These are phyloP conservation scores for Cladorrhinum samala DNA, from an alignment of 495 filamentous ascomycete species.

Conservation along the genomic window DNA sequence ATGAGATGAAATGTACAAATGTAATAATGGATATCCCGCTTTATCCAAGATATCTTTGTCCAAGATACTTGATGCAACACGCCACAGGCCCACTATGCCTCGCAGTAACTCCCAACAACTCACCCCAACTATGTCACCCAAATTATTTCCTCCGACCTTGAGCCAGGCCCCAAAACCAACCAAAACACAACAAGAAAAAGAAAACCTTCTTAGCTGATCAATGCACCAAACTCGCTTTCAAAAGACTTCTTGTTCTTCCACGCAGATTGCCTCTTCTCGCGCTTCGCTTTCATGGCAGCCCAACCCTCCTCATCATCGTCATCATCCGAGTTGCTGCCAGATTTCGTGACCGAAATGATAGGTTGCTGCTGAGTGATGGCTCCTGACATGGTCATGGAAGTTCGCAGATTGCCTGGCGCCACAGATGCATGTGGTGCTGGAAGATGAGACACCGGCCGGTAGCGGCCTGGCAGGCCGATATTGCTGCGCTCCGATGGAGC, in stretches of 20 bases:
- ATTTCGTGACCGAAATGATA: slow-evolving; percentile 23
- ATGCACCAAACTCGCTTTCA: slow-evolving; percentile 33
- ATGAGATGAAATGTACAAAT: neutral
- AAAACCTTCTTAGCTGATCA: slow-evolving; percentile 27
- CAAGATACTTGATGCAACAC: no score
- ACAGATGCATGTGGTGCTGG: slow-evolving; percentile 20
- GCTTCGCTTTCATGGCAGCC: slow-evolving; percentile 80
- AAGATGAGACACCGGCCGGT: slow-evolving; percentile 74
- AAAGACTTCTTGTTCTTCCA: slow-evolving; percentile 64
- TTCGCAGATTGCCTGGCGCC: slow-evolving; percentile 25
- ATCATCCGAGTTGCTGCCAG: slow-evolving; percentile 48
- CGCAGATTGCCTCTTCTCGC: slow-evolving; percentile 68
- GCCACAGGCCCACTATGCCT: no score
- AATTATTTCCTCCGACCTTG: neutral
- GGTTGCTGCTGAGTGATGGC: slow-evolving; percentile 23
- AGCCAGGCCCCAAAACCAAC: neutral
- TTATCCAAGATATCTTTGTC: neutral
- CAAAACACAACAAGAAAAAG: neutral
- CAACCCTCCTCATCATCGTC: slow-evolving; percentile 78
- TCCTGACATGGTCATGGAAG: slow-evolving; percentile 50
- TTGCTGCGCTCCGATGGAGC: slow-evolving; percentile 94
- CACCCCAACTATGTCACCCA: no score
- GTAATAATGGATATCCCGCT: neutral
- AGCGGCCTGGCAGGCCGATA: slow-evolving; percentile 82
- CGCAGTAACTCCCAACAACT: no score